A percentile compares a stretch with the other conserved stretches of the same genome.
Evolutionary conservation across 2,329 filamentous ascomycete genomes (phyloP).

Genomic region (Pestalotiopsis fici): DNA sequence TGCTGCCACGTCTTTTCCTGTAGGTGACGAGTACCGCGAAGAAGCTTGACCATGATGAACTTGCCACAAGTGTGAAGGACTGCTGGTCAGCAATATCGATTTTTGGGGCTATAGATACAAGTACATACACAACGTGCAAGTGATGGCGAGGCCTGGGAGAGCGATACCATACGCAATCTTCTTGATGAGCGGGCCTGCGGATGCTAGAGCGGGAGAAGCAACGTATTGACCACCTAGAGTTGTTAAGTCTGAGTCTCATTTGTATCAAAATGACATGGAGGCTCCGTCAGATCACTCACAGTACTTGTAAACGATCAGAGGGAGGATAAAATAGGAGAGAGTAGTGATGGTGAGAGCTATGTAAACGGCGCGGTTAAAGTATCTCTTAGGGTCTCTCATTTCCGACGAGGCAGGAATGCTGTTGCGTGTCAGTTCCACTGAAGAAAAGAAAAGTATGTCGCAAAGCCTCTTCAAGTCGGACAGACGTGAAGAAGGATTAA

Average conservation of each 20-base stretch:
- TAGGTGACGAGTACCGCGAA: neutral
- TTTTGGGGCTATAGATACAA: too few relatives aligned
- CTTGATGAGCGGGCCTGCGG: slow-evolving; percentile 13
- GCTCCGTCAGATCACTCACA: slow-evolving; percentile 23
- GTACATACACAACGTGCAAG: neutral
- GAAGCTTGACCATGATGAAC: neutral
- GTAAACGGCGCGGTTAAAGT: slow-evolving; percentile 7
- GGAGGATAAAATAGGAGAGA: slow-evolving; percentile 14
- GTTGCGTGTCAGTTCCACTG: neutral
- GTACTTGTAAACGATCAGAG: slow-evolving; percentile 25
- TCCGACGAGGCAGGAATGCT: slow-evolving; percentile 28
- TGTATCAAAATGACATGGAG: slow-evolving; percentile 8
- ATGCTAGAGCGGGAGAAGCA: slow-evolving; percentile 13
- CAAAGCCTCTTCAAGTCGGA: neutral
- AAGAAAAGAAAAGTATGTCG: neutral
- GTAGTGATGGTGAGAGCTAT: neutral
- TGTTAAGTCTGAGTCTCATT: slow-evolving; percentile 22
- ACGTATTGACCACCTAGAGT: slow-evolving; percentile 12
- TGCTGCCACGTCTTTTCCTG: neutral
- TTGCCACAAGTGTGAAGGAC: neutral
- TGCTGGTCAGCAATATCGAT: neutral
- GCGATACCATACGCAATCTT: slow-evolving; percentile 14
- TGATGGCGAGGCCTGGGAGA: slow-evolving; percentile 10
- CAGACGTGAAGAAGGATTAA: neutral
- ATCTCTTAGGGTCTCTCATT: slow-evolving; percentile 31